Conservation (phyloP, 2,329 filamentous ascomycete genomes). For the Fusarium xyrophilum region DNA sequence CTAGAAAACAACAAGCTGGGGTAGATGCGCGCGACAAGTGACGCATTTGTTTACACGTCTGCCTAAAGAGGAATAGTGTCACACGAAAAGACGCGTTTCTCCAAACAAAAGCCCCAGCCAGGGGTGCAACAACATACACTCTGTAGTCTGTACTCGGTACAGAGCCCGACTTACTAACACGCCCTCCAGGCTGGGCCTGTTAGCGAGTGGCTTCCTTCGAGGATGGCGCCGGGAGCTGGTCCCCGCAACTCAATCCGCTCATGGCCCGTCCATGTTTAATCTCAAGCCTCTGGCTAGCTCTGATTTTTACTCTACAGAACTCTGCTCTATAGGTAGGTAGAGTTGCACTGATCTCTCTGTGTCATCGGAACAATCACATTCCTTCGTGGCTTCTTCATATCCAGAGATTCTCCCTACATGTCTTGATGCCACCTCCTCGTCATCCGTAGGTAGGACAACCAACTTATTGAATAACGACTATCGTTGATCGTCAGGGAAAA, state of each 20-base stretch:
- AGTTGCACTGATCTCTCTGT: conserved; percentile 27
- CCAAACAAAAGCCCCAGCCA: conserved; percentile 27
- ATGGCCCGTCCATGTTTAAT: conserved; percentile 23
- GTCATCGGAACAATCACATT: conserved; percentile 38
- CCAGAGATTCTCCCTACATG: conserved; percentile 3
- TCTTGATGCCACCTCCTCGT: conserved; percentile 4
- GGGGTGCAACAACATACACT: conserved; percentile 29
- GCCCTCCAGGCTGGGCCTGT: conserved; percentile 19
- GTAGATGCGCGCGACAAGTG: conserved; percentile 37
- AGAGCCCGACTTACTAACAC: conserved; percentile 9
- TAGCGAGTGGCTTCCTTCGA: conserved; percentile 22
- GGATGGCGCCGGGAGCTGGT: conserved; percentile 36
- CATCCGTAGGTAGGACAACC: conserved; percentile 25
- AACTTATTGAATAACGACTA: conserved; percentile 11
- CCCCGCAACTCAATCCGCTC: conserved; percentile 29
- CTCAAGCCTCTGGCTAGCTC: conserved; percentile 19
- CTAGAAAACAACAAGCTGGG: conserved; percentile 29
- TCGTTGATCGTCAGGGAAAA: conserved; percentile 30
- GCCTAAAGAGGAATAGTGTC: conserved; percentile 40
- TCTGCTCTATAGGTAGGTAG: neutral
- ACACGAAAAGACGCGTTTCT: conserved; percentile 47
- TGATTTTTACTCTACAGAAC: neutral
- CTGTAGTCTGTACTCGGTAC: too few species aligned
- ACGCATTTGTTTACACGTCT: conserved; percentile 51
- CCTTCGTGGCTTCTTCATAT: conserved; percentile 31